Evolutionary conservation across 2,329 filamentous ascomycete species (phyloP), one percentile per base, ranked within the genome.

Genomic region (Plenodomus biglobosus): DNA sequence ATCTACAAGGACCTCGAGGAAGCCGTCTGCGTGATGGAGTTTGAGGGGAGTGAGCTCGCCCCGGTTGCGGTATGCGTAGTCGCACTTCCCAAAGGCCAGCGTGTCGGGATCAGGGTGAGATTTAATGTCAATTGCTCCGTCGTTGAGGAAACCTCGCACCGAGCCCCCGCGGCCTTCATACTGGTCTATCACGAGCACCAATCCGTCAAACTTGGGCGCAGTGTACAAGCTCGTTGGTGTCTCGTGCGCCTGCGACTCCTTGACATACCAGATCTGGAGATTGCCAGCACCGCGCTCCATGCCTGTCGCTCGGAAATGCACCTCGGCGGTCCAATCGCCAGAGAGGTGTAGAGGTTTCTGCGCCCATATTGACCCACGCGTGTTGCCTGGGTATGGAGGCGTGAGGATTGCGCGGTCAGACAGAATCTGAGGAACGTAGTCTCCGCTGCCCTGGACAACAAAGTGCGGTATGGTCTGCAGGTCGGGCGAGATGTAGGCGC

Each of bases 351-450:
- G 48, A 1, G 80, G 66, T 49, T 78, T 77, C 54, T 91, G 84
- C 24, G 86, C 79, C 92, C 94, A 99, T 59, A 94, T 70, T 41
- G 88, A 86, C 52, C 90, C 89, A 69, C 91, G 85, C 65, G 88
- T 85, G 73, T 91, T 91, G 46, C 94, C 94, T 5, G 91, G 90
- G 40, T 85, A 85, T 13, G 91, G 86, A 10, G 94, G 92, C 1
- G 94, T 99, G 48, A 99, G 82, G 69, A 99, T 88, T 50, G 97
- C 69, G 70, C 92, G 90, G 78, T 97, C 92, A 58, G 91, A 95
- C 50, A 96, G 83, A 55, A 85, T 68, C 55, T 82, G 77, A 44
- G 83, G 79, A 11, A 74, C 68, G 65, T 81, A 79, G 45, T 80
- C 80, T 56, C 83, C 79, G 45, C 80, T 79, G 42, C 73, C 75